Conservation (phyloP, 306 rosid genomes). For the Myrica gale region DNA sequence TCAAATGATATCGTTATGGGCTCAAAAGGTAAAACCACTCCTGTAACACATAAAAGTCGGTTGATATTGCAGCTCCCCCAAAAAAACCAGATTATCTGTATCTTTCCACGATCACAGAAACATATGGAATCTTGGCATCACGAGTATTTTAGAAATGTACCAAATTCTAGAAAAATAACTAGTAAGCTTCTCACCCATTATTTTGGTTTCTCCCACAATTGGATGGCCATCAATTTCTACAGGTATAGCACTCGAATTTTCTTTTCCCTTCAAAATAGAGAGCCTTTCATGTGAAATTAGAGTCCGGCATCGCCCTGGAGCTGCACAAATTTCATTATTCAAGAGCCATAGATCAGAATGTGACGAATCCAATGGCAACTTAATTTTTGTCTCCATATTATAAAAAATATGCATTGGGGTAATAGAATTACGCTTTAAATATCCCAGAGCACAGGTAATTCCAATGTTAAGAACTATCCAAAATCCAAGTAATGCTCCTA, state of each 20-base stretch:
- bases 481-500: conserved; percentile 50
- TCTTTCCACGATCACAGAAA: background rate
- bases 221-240: conserved; percentile 3
- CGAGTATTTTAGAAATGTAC: no score
- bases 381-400: background rate
- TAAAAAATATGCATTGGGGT: conserved; percentile 14
- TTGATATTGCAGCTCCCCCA: background rate
- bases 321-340: conserved; percentile 27
- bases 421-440: conserved; percentile 33
- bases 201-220: conserved; percentile 5
- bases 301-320: conserved; percentile 47
- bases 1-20: conserved; percentile 31
- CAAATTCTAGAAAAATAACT: no score
- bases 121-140: background rate
- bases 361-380: background rate
- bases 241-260: conserved; percentile 6
- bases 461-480: conserved; percentile 45
- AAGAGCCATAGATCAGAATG: background rate
- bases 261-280: conserved; percentile 36
- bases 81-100: background rate
- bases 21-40: conserved; percentile 29
- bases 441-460: conserved; percentile 43
- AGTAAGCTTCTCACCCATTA: conserved; percentile 6
- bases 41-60: background rate
- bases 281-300: conserved; percentile 38